Base-by-base conservation (phyloP, 1,284 basidiomycete species). In the Ceraceosorus bombacis region DNA sequence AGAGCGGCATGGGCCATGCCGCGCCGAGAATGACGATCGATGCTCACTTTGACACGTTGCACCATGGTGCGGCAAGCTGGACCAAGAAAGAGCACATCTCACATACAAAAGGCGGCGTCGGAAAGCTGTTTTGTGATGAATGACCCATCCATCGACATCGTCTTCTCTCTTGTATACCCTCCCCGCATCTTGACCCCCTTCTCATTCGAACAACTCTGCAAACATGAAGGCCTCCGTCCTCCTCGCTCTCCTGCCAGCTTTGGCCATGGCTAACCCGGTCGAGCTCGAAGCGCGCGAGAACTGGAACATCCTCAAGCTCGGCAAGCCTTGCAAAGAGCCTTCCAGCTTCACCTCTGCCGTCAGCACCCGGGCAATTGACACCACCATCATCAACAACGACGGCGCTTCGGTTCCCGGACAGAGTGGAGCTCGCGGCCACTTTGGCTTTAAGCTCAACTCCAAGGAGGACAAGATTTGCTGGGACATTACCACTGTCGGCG, bases 211-310 rank as follows among this genome's bases (percentile, higher is more conserved):
- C 15, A 46, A 15, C 43, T 15, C 43, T 27, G 27, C 27, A 27
- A 46, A 1, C 43, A 46, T 46, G 43, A 46, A 46, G 43, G 43
- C 54, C 60, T 82, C 82, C 1, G 85, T 82, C 41, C 90, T 88
- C 8, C 50, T 48, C 43, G 55, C 55, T 12, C 55, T 51, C 38
- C 49, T 17, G 15, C 41, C 37, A 9, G 41, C 50, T 17, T 10
- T 17, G 17, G 15, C 15, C 15, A 15, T 5, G 5, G 54, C 54
- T 5, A 8, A 27, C 17, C 13, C 54, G 9, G 54, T 41, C 6
- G 39, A 37, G 17, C 43, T 49, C 15, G n/a, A 17, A 27, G 55
- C 15, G 38, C 50, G 40, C n/a, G 51, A 36, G 6, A 53, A 53
- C 15, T 37, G 38, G 6, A n/a, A 13, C 41, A 27, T 27, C 8